Evolutionary conservation across 306 rosid genomes (phyloP), one percentile per base, ranked within the genome.

Genomic region (Alnus glutinosa): DNA sequence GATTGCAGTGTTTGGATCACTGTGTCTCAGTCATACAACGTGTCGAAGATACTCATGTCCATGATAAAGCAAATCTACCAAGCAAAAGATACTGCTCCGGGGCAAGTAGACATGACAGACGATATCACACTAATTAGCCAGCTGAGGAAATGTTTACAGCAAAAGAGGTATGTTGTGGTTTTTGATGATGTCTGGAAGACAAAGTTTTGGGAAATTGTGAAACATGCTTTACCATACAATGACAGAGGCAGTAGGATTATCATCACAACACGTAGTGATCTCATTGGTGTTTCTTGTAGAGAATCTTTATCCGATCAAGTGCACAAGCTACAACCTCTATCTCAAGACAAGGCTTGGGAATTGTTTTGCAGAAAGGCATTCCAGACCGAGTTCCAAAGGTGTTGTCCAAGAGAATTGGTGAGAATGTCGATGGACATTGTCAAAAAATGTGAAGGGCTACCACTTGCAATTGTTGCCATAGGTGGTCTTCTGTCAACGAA

Each of bases 391-490:
- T n/a, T 18, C 12, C 2, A 72, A 39, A 34, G 36, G 13, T 4
- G 18, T 13, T 36, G 46, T 58, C 83, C 78, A 0, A 5, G 32
- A 71, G 77, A 70, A 10, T 52, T 73, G 23, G 12, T 7, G 11
- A 42, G 2, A 15, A 28, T 73, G 19, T 73, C 49, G 2, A 11
- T 39, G n/a, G 68, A 63, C 1, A 36, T 79, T 37, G 74, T 73
- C 14, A 39, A 11, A 15, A 71, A 59, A 55, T 78, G 82, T 13
- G 37, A 34, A 9, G 82, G 82, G 18, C 19, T 78, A 11, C 77
- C 82, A 18, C 51, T 78, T 5, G 77, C 82, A 47, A 51, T 79
- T 73, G 78, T 61, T 30, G 54, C 77, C 19, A 62, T 63, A 2
- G 74, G 73, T 8, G 67, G 78, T 23, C 74, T 79, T 13, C 7